phyloP scores from a whole-genome alignment of 2,329 filamentous ascomycete species.

The Ascomycota sp. region DNA sequence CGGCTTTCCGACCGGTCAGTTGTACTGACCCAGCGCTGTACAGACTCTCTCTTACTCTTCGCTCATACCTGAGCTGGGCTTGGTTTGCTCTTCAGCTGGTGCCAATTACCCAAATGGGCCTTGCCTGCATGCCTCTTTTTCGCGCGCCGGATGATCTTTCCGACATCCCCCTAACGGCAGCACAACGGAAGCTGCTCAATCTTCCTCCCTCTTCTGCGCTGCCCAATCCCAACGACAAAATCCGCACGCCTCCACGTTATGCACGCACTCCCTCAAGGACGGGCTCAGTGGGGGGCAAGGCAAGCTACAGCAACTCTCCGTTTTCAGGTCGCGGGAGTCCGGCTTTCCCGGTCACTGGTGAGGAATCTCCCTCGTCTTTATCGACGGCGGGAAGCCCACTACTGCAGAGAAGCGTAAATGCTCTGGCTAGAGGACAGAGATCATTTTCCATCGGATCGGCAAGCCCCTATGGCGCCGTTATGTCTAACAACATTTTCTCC shows the following conservation, averaged over 20 bases:
- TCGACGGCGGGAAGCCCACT: slow-evolving; percentile 30
- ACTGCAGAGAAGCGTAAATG: slow-evolving; percentile 45
- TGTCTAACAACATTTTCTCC: slow-evolving; percentile 25
- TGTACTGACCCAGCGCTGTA: not conserved
- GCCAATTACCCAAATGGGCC: slow-evolving; percentile 48
- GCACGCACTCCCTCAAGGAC: slow-evolving; percentile 49
- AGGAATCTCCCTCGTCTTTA: slow-evolving; percentile 24
- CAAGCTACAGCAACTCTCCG: slow-evolving; percentile 36
- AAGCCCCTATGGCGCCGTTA: slow-evolving; percentile 29
- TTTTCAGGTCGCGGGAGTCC: slow-evolving; percentile 35
- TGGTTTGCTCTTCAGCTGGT: slow-evolving; percentile 31
- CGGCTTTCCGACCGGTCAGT: no score
- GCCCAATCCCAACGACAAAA: slow-evolving; percentile 46
- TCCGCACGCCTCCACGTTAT: slow-evolving; percentile 76
- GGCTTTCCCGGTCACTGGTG: slow-evolving; percentile 10
- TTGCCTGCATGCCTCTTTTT: slow-evolving; percentile 53
- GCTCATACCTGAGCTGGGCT: slow-evolving; percentile 19
- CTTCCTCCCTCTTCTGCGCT: slow-evolving; percentile 45
- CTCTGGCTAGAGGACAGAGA: slow-evolving; percentile 26
- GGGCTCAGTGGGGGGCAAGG: slow-evolving; percentile 39
- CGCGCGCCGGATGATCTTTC: slow-evolving; percentile 54
- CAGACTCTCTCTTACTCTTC: slow-evolving; percentile 13
- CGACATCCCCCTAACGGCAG: slow-evolving; percentile 66
- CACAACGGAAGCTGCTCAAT: slow-evolving; percentile 65
- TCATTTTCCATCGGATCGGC: slow-evolving; percentile 42